Evolutionary conservation across 2,329 filamentous ascomycete genomes (phyloP).

Genomic region (Penicillium sp.): DNA sequence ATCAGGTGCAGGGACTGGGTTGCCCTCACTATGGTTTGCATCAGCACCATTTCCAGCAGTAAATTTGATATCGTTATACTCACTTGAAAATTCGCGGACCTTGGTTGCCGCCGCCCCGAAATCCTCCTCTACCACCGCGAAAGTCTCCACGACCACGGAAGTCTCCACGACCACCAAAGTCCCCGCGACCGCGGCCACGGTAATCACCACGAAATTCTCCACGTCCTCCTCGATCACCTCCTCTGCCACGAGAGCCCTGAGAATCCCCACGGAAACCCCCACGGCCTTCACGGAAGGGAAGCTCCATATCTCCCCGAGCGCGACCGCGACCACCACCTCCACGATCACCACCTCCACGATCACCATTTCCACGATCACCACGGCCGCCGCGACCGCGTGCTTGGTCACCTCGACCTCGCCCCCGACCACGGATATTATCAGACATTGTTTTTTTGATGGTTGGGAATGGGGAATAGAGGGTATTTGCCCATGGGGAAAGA

Average conservation of each 20-base stretch:
- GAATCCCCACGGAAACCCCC: constrained; percentile 13
- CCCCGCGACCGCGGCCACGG: constrained; percentile 26
- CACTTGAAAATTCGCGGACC: constrained; percentile 32
- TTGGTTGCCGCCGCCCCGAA: constrained; percentile 20
- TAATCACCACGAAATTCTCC: constrained; percentile 15
- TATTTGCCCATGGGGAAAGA: not conserved
- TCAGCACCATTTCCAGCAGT: not conserved
- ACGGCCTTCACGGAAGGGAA: constrained; percentile 22
- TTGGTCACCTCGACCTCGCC: constrained; percentile 21
- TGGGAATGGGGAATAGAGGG: not conserved
- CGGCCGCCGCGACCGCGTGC: constrained; percentile 16
- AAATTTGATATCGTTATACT: constrained; percentile 12
- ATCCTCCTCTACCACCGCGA: constrained; percentile 15
- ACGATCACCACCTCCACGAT: constrained; percentile 22
- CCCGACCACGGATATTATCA: constrained; percentile 17
- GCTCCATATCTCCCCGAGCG: constrained; percentile 27
- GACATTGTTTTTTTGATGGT: constrained; percentile 3
- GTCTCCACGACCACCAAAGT: constrained; percentile 28
- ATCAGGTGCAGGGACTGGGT: constrained; percentile 21
- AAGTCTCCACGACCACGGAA: constrained; percentile 12
- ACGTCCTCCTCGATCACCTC: constrained; percentile 15
- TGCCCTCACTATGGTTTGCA: constrained; percentile 19
- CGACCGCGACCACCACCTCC: constrained; percentile 25
- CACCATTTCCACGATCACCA: constrained; percentile 20
- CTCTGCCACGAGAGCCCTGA: constrained; percentile 19